phyloP scores from a whole-genome alignment of 2,329 filamentous ascomycete genomes.

The Hypocreales sp. region DNA sequence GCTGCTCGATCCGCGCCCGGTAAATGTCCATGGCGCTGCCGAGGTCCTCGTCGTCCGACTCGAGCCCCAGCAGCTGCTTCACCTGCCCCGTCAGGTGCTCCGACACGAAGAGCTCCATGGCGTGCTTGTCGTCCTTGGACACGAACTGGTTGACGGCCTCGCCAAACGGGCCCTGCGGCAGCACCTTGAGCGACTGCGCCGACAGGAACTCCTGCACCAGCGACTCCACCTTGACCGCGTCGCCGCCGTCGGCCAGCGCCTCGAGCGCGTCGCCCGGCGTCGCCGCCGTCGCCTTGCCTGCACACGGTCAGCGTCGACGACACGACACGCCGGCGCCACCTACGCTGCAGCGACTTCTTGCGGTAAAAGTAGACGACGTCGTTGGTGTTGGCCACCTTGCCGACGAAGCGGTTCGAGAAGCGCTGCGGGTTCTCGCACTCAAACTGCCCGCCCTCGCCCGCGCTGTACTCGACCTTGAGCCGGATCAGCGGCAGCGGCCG shows the following conservation, averaged over 20 bases:
- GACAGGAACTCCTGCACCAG: conserved; percentile 78
- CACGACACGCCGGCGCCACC: background rate
- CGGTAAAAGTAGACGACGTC: conserved; percentile 89
- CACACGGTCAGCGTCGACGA: conserved; percentile 2
- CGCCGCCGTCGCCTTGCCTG: conserved; percentile 20
- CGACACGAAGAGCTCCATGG: conserved; percentile 68
- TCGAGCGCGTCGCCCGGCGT: conserved; percentile 50
- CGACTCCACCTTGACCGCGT: conserved; percentile 74
- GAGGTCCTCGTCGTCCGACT: conserved; percentile 50
- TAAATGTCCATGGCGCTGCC: conserved; percentile 60
- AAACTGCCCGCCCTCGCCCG: conserved; percentile 70
- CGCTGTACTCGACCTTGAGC: conserved; percentile 79
- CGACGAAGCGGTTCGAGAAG: conserved; percentile 83
- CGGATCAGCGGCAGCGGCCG: conserved; percentile 71
- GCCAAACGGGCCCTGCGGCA: conserved; percentile 83
- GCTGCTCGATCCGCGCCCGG: conserved; percentile 51
- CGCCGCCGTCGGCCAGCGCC: conserved; percentile 29
- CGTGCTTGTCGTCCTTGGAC: conserved; percentile 86
- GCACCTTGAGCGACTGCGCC: conserved; percentile 77
- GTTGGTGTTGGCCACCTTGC: conserved; percentile 83
- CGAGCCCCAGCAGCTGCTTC: conserved; percentile 50
- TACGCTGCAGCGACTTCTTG: conserved; percentile 53
- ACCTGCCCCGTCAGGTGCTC: conserved; percentile 58
- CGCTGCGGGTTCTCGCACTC: conserved; percentile 91
- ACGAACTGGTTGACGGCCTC: conserved; percentile 90